Evolutionary conservation across 2,329 filamentous ascomycete species (phyloP).

Genomic region (Trichophyton simii): DNA sequence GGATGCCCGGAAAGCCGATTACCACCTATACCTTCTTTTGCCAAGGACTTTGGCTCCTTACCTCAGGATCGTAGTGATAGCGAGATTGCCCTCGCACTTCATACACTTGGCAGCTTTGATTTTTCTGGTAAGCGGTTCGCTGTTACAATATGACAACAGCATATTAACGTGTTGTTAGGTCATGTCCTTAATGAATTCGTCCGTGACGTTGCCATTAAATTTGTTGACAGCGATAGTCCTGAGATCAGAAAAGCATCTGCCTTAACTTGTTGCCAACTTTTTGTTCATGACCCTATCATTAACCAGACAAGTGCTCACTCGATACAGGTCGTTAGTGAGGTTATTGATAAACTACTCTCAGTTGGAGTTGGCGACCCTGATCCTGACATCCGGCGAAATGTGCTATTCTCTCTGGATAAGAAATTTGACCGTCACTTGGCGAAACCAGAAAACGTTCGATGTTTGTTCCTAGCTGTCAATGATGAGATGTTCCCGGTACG

Average conservation of each 20-base stretch:
- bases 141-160: background rate
- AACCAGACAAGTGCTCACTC: constrained; percentile 96
- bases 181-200: constrained; percentile 98
- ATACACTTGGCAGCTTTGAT: constrained; percentile 95
- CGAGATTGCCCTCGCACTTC: constrained; percentile 84
- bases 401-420: constrained; percentile 76
- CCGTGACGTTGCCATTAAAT: constrained; percentile 92
- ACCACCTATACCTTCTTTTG: constrained; percentile 65
- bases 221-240: constrained; percentile 89
- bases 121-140: constrained; percentile 47
- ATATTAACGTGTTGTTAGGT: constrained; percentile 30
- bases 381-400: constrained; percentile 74
- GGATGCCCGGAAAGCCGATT: constrained; percentile 84
- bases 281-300: constrained; percentile 91
- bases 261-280: constrained; percentile 93
- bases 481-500: constrained; percentile 87
- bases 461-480: constrained; percentile 86
- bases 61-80: constrained; percentile 68
- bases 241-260: constrained; percentile 90
- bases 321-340: constrained; percentile 91
- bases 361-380: constrained; percentile 90
- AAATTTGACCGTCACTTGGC: constrained; percentile 95
- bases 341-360: constrained; percentile 91
- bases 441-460: constrained; percentile 93
- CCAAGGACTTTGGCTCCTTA: constrained; percentile 73